Percentiles rank a stretch among this genome's conserved stretches.
phyloP scores from a whole-genome alignment of 148 eudicot genomes.

The Amaranthus palmeri region DNA sequence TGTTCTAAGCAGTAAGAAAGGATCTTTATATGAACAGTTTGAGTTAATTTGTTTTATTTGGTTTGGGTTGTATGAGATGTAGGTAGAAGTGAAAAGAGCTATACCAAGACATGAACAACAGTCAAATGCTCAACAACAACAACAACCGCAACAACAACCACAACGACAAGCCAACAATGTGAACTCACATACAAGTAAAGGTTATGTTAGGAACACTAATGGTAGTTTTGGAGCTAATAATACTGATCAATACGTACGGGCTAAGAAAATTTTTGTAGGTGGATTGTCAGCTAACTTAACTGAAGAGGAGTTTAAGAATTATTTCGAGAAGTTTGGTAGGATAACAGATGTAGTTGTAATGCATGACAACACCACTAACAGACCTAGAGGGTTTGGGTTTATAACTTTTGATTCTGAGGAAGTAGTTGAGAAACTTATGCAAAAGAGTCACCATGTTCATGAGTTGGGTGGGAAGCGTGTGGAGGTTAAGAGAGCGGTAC shows the following conservation, averaged over 20 bases:
- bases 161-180: slow-evolving; percentile 22
- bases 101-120: slow-evolving; percentile 62
- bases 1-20: neutral
- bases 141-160: slow-evolving; percentile 1
- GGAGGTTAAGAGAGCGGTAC: slow-evolving; percentile 79
- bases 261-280: slow-evolving; percentile 89
- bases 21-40: neutral
- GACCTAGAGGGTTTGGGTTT: slow-evolving; percentile 91
- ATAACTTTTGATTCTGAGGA: slow-evolving; percentile 83
- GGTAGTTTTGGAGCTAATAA: slow-evolving; percentile 25
- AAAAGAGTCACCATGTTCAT: slow-evolving; percentile 39
- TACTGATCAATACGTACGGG: slow-evolving; percentile 31
- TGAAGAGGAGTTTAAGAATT: slow-evolving; percentile 60
- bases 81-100: slow-evolving; percentile 87
- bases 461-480: slow-evolving; percentile 73
- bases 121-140: slow-evolving; percentile 14
- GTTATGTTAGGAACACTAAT: slow-evolving; percentile 34
- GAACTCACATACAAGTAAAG: slow-evolving; percentile 29
- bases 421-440: slow-evolving; percentile 55
- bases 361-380: slow-evolving; percentile 65
- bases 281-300: slow-evolving; percentile 74
- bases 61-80: slow-evolving; percentile 17
- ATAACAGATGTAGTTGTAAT: slow-evolving; percentile 83
- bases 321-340: slow-evolving; percentile 75
- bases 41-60: slow-evolving; percentile 2